phyloP scores from a whole-genome alignment of 306 rosid species.

The Cotoneaster glaucophyllus region DNA sequence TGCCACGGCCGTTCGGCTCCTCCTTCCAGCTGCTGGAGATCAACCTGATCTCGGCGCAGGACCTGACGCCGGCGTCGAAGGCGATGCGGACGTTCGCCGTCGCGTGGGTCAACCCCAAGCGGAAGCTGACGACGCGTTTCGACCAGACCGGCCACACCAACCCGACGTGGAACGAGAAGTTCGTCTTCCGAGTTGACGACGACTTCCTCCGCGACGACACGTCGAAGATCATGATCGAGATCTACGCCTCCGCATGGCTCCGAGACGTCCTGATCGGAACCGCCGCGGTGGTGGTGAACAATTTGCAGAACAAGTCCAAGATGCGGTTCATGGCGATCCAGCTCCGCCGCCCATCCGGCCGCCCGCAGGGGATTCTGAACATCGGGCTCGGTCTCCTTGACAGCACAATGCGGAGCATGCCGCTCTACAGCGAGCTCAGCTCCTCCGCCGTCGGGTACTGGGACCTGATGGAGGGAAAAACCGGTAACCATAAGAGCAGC shows the following conservation, averaged over 20 bases:
- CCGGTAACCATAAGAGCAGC: neutral
- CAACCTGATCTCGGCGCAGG: conserved; percentile 57
- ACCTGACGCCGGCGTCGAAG: conserved; percentile 39
- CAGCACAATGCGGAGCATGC: conserved; percentile 60
- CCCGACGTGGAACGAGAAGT: conserved; percentile 81
- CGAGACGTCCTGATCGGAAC: conserved; percentile 52
- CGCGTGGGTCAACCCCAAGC: conserved; percentile 55
- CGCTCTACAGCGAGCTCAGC: conserved; percentile 54
- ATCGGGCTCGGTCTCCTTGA: conserved; percentile 46
- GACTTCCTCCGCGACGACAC: conserved; percentile 29
- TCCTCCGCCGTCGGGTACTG: conserved; percentile 36
- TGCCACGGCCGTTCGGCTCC: neutral
- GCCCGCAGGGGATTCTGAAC: conserved; percentile 63
- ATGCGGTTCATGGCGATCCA: conserved; percentile 50
- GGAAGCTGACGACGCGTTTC: conserved; percentile 44
- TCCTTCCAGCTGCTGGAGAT: conserved; percentile 51
- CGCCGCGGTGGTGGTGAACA: conserved; percentile 32
- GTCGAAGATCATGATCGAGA: conserved; percentile 49
- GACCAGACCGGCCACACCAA: conserved; percentile 44
- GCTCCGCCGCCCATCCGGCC: conserved; percentile 70
- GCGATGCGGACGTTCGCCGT: conserved; percentile 57
- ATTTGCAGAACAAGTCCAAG: conserved; percentile 41
- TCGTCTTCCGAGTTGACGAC: conserved; percentile 57
- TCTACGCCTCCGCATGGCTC: conserved; percentile 44
- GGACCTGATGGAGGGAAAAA: conserved; percentile 24